These are phyloP conservation scores for Cylindrotheca closterium DNA, from an alignment of 108 stramenopile genomes.

Conservation along the genomic window DNA sequence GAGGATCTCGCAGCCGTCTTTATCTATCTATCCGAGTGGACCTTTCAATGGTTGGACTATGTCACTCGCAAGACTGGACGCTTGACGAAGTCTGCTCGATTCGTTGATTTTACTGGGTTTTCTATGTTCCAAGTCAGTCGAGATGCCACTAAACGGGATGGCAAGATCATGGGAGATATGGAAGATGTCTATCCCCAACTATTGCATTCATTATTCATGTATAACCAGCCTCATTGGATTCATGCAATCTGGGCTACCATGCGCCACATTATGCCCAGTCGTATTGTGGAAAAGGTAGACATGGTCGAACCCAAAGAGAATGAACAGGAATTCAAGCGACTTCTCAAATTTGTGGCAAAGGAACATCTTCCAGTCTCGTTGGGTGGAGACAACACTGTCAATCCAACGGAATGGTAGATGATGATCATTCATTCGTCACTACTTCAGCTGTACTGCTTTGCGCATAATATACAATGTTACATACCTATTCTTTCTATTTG, in stretches of 20 bases:
- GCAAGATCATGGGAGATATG: no score
- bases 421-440: no score
- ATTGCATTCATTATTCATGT: constrained; percentile 16
- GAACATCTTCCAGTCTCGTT: constrained; percentile 21
- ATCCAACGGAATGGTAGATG: no score
- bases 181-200: constrained; percentile 40
- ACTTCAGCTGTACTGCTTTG: no score
- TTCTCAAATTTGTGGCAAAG: constrained; percentile 10
- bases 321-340: no score
- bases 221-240: constrained; percentile 15
- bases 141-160: not conserved
- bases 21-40: constrained; percentile 23
- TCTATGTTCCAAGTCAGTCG: not conserved
- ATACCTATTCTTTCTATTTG: no score
- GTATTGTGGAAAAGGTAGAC: constrained; percentile 22
- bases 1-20: constrained; percentile 3
- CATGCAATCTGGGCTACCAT: constrained; percentile 9
- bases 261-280: constrained; percentile 20
- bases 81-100: constrained; percentile 18
- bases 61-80: constrained; percentile 29
- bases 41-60: constrained; percentile 20
- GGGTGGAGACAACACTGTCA: no score
- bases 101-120: constrained; percentile 8
- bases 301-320: constrained; percentile 9
- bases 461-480: no score